Conservation (phyloP, 306 rosid species). For the Quercus glauca region DNA sequence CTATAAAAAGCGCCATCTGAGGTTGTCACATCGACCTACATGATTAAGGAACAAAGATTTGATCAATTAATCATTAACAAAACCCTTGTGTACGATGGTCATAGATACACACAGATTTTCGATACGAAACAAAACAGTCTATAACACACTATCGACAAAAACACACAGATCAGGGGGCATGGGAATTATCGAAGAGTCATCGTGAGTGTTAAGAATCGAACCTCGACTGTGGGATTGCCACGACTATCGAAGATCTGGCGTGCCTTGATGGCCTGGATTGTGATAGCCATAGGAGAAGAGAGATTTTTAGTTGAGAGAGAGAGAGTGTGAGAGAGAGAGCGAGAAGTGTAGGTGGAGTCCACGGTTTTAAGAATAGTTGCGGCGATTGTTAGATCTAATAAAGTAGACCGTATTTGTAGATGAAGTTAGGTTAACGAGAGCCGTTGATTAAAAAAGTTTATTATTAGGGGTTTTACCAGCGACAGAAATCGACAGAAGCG, state of each 20-base stretch:
- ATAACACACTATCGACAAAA: background rate
- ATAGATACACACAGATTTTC: background rate
- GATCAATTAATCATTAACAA: too few relatives aligned
- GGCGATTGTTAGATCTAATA: background rate
- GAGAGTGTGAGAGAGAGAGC: background rate
- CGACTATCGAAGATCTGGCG: conserved; percentile 99
- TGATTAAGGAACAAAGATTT: too few relatives aligned
- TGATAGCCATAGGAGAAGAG: conserved; percentile 52
- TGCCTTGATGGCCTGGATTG: conserved; percentile 52
- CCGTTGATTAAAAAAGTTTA: conserved; percentile 30
- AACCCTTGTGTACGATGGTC: too few relatives aligned
- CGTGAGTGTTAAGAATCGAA: background rate
- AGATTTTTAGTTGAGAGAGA: conserved; percentile 21
- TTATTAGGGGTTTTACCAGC: background rate
- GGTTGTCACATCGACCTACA: conserved; percentile 57
- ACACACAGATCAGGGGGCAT: background rate
- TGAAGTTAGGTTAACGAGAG: background rate
- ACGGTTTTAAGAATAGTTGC: background rate
- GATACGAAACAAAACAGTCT: background rate
- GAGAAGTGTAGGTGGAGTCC: background rate
- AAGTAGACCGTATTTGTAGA: conserved; percentile 18
- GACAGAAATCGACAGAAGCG: background rate
- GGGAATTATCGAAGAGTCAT: too few relatives aligned
- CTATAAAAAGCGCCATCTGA: conserved; percentile 70
- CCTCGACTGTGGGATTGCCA: conserved; percentile 99